A percentile compares a stretch with the other conserved stretches of the same genome.
These are phyloP conservation scores for Pyronema omphalodes DNA, from an alignment of 495 filamentous ascomycete genomes.

Conservation along the genomic window DNA sequence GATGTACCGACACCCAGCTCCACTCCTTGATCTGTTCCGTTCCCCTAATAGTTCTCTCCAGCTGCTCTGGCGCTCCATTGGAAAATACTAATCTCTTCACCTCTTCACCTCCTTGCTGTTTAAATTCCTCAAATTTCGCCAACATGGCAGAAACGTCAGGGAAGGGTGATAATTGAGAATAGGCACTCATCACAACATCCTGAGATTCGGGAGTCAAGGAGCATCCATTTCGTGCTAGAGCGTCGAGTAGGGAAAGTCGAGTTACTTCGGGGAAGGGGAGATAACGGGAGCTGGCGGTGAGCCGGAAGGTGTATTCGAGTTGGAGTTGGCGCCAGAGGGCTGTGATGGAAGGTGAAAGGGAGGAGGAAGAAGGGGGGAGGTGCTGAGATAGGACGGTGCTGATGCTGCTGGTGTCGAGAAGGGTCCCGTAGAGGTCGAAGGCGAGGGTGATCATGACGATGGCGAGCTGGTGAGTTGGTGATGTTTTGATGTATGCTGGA, in stretches of 20 bases:
- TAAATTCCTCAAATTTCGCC: too few relatives aligned
- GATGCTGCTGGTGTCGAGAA: constrained; percentile 54
- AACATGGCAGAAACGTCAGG: constrained; percentile 36
- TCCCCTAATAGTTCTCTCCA: neutral
- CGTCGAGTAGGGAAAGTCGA: constrained; percentile 41
- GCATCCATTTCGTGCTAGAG: constrained; percentile 34
- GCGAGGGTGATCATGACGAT: constrained; percentile 36
- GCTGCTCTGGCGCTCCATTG: neutral
- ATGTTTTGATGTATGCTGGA: too few relatives aligned
- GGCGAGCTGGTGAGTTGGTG: neutral
- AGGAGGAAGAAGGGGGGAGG: constrained; percentile 35
- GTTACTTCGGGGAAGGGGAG: constrained; percentile 49
- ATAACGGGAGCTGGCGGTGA: constrained; percentile 52
- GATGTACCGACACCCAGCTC: neutral
- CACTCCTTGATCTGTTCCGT: neutral
- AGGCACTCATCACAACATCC: constrained; percentile 40
- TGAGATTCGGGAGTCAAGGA: constrained; percentile 27
- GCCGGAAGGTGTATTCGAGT: constrained; percentile 66
- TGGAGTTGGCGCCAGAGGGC: constrained; percentile 43
- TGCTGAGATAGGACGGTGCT: constrained; percentile 28
- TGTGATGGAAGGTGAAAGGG: constrained; percentile 33
- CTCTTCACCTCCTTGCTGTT: neutral
- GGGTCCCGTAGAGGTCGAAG: constrained; percentile 60
- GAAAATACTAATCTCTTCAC: neutral
- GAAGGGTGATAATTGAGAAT: constrained; percentile 51